Conservation (phyloP, 768 basidiomycete genomes). For the Kondoa subrosea region DNA sequence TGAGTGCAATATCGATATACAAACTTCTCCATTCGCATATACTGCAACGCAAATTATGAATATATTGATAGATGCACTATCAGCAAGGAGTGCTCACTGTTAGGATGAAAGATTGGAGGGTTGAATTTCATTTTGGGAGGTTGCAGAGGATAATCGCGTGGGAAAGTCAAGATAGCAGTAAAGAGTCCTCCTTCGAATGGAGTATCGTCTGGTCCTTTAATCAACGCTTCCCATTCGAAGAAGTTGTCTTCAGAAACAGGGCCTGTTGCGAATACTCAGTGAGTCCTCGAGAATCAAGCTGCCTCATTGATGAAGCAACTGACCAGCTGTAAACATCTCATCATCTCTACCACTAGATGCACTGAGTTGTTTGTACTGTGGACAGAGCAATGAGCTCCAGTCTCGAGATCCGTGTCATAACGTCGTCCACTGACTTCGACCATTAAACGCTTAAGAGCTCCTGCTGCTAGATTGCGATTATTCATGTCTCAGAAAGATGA, state of each 20-base stretch:
- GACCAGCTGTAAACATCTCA: slow-evolving; percentile 84
- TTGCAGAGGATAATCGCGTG: slow-evolving; percentile 74
- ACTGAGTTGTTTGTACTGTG: slow-evolving; percentile 37
- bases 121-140: slow-evolving; percentile 99
- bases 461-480: slow-evolving; percentile 5
- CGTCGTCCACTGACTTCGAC: slow-evolving; percentile 41
- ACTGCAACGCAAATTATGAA: slow-evolving; percentile 40
- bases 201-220: slow-evolving; percentile 36
- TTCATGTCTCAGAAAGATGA: too few relatives aligned
- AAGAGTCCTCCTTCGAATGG: slow-evolving; percentile 74
- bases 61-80: background rate
- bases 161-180: slow-evolving; percentile 71
- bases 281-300: background rate
- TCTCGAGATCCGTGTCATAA: slow-evolving; percentile 46
- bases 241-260: slow-evolving; percentile 56
- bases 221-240: slow-evolving; percentile 99
- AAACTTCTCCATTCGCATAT: slow-evolving; percentile 88
- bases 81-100: slow-evolving; percentile 46
- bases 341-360: slow-evolving; percentile 27
- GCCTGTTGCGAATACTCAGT: slow-evolving; percentile 8
- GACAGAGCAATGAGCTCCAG: slow-evolving; percentile 63
- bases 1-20: slow-evolving; percentile 89
- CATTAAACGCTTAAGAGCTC: slow-evolving; percentile 53
- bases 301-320: slow-evolving; percentile 35
- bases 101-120: slow-evolving; percentile 91